A percentile compares a stretch with the other conserved stretches of the same genome.
phyloP scores from a whole-genome alignment of 2,329 filamentous ascomycete genomes.

The Calycina herbarum region DNA sequence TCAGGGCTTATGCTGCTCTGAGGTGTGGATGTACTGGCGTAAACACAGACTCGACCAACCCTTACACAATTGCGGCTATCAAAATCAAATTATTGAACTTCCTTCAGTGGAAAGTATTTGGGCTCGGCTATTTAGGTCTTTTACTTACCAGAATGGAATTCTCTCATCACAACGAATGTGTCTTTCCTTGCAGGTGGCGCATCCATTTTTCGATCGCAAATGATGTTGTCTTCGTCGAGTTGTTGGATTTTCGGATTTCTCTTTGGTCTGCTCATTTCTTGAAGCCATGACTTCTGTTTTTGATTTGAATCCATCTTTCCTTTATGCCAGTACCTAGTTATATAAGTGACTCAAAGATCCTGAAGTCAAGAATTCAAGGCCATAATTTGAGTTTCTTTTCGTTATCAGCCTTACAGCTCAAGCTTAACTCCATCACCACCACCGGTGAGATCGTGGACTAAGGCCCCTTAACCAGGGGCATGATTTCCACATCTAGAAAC shows the following conservation, averaged over 20 bases:
- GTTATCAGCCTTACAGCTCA: neutral
- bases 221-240: conserved; percentile 21
- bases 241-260: neutral
- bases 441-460: neutral
- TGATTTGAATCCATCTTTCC: neutral
- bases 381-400: neutral
- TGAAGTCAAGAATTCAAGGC: neutral
- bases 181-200: conserved; percentile 24
- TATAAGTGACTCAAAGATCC: neutral
- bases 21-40: conserved; percentile 11
- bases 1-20: neutral
- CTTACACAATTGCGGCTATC: conserved; percentile 24
- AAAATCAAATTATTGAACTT: neutral
- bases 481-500: too few species aligned
- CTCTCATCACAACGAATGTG: conserved; percentile 27
- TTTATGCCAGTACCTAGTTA: neutral
- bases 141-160: conserved; percentile 23
- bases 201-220: conserved; percentile 23
- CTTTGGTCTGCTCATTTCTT: neutral
- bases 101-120: neutral
- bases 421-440: neutral
- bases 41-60: conserved; percentile 23
- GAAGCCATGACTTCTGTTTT: neutral
- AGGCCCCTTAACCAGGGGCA: neutral
- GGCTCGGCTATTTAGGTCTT: too few species aligned